A percentile compares a stretch with the other conserved stretches of the same genome.
phyloP scores from a whole-genome alignment of 2,329 filamentous ascomycete genomes.

The Neonectria ditissima region DNA sequence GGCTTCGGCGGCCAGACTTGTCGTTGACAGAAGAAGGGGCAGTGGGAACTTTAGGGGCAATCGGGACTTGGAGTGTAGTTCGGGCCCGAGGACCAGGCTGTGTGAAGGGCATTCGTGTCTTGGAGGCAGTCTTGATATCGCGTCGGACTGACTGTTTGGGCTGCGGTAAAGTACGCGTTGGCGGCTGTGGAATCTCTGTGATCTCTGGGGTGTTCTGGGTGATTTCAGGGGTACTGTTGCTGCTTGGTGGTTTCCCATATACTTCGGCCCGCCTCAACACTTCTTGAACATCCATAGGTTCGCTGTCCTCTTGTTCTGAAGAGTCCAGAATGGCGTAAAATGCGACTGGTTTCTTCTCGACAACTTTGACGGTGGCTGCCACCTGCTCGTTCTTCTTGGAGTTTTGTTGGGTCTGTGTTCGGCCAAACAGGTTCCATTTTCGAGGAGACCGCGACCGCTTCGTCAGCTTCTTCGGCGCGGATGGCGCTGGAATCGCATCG shows the following conservation, averaged over 20 bases:
- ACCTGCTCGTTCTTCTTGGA: slow-evolving; percentile 57
- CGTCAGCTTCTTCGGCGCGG: slow-evolving; percentile 64
- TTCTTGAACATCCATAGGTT: slow-evolving; percentile 54
- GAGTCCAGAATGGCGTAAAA: slow-evolving; percentile 73
- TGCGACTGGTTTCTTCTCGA: slow-evolving; percentile 64
- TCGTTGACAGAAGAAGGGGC: slow-evolving; percentile 16
- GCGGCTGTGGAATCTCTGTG: slow-evolving; percentile 27
- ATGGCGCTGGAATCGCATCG: slow-evolving; percentile 44
- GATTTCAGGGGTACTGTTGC: slow-evolving; percentile 30
- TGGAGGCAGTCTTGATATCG: slow-evolving; percentile 19
- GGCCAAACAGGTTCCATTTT: slow-evolving; percentile 74
- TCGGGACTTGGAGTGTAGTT: slow-evolving; percentile 6
- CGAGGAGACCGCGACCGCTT: slow-evolving; percentile 67
- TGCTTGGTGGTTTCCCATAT: slow-evolving; percentile 42
- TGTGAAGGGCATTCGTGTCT: slow-evolving; percentile 20
- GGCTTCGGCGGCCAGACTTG: slow-evolving; percentile 56
- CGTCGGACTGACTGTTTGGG: slow-evolving; percentile 18
- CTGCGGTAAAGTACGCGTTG: slow-evolving; percentile 24
- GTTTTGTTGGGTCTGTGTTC: slow-evolving; percentile 60
- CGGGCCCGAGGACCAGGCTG: slow-evolving; percentile 14
- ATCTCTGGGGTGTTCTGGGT: slow-evolving; percentile 30
- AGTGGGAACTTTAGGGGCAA: slow-evolving; percentile 12
- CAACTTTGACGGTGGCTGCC: slow-evolving; percentile 61
- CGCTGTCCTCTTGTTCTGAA: slow-evolving; percentile 65
- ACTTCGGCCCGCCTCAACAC: slow-evolving; percentile 64